Evolutionary conservation across 371 early-diverging fungal genomes (phyloP).

Genomic region (Actinomucor elegans): DNA sequence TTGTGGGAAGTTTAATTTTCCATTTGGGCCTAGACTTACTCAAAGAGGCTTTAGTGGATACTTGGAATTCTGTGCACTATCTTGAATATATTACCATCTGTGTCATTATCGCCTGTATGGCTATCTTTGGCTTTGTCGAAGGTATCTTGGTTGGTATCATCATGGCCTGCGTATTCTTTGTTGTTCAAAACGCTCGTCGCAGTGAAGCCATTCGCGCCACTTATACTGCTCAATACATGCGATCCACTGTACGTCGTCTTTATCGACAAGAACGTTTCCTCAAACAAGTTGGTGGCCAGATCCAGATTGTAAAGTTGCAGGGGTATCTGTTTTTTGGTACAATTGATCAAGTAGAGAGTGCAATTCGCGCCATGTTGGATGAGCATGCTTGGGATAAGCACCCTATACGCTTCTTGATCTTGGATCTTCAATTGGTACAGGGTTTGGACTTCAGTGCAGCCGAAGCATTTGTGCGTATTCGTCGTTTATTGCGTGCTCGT

Average conservation of each 20-base stretch:
- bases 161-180: constrained; percentile 92
- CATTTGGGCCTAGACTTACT: constrained; percentile 92
- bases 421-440: constrained; percentile 87
- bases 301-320: constrained; percentile 86
- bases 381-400: constrained; percentile 66
- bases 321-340: constrained; percentile 96
- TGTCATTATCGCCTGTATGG: constrained; percentile 85
- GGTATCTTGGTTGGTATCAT: constrained; percentile 92
- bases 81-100: constrained; percentile 90
- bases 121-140: constrained; percentile 88
- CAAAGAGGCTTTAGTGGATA: constrained; percentile 87
- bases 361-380: constrained; percentile 67
- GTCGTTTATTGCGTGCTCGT: constrained; percentile 67
- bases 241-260: constrained; percentile 86
- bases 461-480: constrained; percentile 90
- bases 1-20: constrained; percentile 92
- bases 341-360: constrained; percentile 80
- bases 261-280: constrained; percentile 88
- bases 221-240: constrained; percentile 76
- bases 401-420: constrained; percentile 80
- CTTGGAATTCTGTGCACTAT: constrained; percentile 78
- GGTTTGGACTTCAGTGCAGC: constrained; percentile 96
- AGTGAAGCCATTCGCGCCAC: constrained; percentile 75
- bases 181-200: constrained; percentile 80
- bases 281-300: constrained; percentile 81